These are phyloP conservation scores for Gymnopilus dilepis DNA, from an alignment of 768 basidiomycete species.

Conservation along the genomic window DNA sequence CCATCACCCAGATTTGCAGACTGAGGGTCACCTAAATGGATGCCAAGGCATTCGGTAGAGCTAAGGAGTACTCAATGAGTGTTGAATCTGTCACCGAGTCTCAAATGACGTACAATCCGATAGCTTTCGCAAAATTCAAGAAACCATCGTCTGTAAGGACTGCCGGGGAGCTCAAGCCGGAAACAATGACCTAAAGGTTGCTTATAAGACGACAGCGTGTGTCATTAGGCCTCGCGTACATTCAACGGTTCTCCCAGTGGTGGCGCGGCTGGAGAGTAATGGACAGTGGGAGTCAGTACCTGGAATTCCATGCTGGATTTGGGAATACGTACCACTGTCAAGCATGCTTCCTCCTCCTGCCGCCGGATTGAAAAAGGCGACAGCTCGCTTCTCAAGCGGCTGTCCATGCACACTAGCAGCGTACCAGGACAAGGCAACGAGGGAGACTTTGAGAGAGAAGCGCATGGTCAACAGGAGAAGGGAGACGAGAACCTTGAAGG, in stretches of 20 bases:
- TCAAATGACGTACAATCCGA: constrained; percentile 58
- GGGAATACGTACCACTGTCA: constrained; percentile 46
- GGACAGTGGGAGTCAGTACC: neutral
- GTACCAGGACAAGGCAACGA: constrained; percentile 4
- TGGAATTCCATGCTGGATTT: too few relatives aligned
- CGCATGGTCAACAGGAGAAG: constrained; percentile 10
- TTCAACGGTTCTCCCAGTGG: constrained; percentile 60
- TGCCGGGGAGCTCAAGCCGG: constrained; percentile 59
- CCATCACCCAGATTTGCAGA: constrained; percentile 83
- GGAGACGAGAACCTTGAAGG: neutral
- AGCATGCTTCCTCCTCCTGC: constrained; percentile 67
- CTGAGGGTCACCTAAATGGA: constrained; percentile 70
- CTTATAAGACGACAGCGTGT: constrained; percentile 47
- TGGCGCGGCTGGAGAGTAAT: constrained; percentile 31
- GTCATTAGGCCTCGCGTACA: constrained; percentile 22
- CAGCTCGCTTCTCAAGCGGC: constrained; percentile 25
- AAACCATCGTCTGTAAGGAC: constrained; percentile 63
- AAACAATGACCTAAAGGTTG: constrained; percentile 59
- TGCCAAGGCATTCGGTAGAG: constrained; percentile 72
- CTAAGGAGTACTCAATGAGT: constrained; percentile 26
- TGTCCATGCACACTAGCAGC: constrained; percentile 9
- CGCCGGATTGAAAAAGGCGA: constrained; percentile 49
- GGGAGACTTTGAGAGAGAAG: constrained; percentile 10
- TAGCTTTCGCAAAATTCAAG: constrained; percentile 61
- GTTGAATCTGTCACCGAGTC: constrained; percentile 28